phyloP scores from a whole-genome alignment of 2,329 filamentous ascomycete species.

The Cladophialophora yegresii region DNA sequence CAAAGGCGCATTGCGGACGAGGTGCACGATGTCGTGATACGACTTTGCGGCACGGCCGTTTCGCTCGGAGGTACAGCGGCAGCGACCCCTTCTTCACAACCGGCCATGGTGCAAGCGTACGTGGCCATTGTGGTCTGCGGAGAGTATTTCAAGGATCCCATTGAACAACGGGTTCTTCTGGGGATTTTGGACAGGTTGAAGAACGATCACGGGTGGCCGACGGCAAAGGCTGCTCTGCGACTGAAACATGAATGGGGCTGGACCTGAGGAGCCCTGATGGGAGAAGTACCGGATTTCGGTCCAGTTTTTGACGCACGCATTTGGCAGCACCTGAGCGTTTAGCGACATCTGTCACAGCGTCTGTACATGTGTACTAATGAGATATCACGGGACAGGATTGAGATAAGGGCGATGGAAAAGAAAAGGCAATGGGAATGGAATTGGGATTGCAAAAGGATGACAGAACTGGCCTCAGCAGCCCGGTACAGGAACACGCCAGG shows the following conservation, averaged over 20 bases:
- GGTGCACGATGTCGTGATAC: constrained; percentile 49
- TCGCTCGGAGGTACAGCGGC: constrained; percentile 62
- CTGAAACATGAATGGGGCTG: constrained; percentile 54
- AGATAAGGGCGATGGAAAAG: not conserved
- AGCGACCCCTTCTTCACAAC: constrained; percentile 58
- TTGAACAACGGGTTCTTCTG: constrained; percentile 32
- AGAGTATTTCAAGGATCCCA: constrained; percentile 30
- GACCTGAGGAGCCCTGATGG: constrained; percentile 7
- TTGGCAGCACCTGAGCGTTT: not conserved
- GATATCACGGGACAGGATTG: not conserved
- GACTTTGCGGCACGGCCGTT: constrained; percentile 61
- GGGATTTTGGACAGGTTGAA: constrained; percentile 48
- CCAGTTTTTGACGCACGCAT: not conserved
- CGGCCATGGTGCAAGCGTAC: constrained; percentile 52
- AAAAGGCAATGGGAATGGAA: not conserved
- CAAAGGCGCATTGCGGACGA: constrained; percentile 35
- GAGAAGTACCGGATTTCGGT: not conserved
- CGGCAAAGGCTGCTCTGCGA: constrained; percentile 51
- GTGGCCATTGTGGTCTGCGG: constrained; percentile 35
- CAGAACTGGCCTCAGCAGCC: not conserved
- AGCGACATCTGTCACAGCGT: not conserved
- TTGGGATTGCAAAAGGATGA: not conserved
- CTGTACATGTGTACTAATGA: not conserved
- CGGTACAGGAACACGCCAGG: not conserved
- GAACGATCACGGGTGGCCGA: constrained; percentile 56